Conservation (phyloP, 441 rosid genomes). For the Theobroma grandiflorum region DNA sequence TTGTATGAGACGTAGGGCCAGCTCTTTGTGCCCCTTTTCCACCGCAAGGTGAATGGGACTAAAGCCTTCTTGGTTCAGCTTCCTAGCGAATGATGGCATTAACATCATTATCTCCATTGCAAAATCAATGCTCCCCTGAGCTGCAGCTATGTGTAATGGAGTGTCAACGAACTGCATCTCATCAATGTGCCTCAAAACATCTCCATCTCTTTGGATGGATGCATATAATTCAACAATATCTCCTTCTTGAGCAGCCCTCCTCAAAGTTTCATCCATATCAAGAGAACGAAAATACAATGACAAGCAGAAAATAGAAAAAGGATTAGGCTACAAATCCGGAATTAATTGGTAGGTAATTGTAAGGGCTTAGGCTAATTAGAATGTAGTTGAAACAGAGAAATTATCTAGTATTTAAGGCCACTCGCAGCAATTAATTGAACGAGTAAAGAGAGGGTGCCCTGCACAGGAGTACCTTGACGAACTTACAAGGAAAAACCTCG, state of each 20-base stretch:
- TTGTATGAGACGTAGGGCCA: background rate
- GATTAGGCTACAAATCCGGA: too few species aligned
- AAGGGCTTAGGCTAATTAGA: too few species aligned
- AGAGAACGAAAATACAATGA: background rate
- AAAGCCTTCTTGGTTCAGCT: background rate
- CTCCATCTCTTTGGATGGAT: background rate
- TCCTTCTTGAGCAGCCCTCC: background rate
- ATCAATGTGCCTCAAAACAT: background rate
- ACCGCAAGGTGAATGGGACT: slow-evolving; percentile 16
- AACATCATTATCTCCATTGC: slow-evolving; percentile 17
- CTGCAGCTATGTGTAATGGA: slow-evolving; percentile 7
- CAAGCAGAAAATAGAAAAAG: too few species aligned
- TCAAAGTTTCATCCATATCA: slow-evolving; percentile 13
- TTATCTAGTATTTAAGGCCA: too few species aligned
- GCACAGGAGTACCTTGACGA: too few species aligned
- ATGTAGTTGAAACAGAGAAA: too few species aligned
- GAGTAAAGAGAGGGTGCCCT: too few species aligned
- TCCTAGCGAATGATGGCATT: slow-evolving; percentile 15
- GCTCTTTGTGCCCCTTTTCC: background rate
- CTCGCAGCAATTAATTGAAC: too few species aligned
- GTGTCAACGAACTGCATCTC: background rate
- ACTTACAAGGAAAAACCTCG: too few species aligned
- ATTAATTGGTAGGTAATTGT: too few species aligned
- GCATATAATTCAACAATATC: background rate
- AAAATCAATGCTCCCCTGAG: background rate